These are phyloP conservation scores for Pseudohalonectria lignicola DNA, from an alignment of 2,329 filamentous ascomycete genomes.

Conservation along the genomic window DNA sequence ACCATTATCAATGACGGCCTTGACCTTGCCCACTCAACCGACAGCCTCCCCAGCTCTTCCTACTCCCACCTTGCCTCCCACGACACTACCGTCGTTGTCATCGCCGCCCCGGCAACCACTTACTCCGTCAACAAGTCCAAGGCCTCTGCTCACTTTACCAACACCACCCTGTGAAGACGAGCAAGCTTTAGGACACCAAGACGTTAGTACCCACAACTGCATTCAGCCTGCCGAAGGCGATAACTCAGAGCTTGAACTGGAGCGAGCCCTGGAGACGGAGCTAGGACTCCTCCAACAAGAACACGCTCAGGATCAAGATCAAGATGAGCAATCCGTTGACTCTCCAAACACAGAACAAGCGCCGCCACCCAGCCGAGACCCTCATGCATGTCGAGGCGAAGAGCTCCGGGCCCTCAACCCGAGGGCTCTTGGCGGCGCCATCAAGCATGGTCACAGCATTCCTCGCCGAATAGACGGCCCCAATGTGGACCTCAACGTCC, in stretches of 20 bases:
- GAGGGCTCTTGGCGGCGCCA: background rate
- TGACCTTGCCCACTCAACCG: background rate
- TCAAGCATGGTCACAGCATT: background rate
- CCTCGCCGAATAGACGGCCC: conserved; percentile 1
- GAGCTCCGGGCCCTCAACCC: no score
- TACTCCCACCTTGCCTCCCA: no score
- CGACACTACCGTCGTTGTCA: background rate
- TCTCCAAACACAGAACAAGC: background rate
- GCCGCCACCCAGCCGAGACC: background rate
- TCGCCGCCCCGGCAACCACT: background rate
- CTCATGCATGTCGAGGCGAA: conserved; percentile 1
- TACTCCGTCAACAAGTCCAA: background rate
- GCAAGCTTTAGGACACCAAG: conserved; percentile 1
- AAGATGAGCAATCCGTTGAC: conserved; percentile 1
- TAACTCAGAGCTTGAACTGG: background rate
- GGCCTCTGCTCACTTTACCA: background rate
- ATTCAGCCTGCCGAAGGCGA: background rate
- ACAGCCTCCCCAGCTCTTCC: background rate
- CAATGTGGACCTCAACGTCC: background rate
- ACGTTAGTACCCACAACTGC: conserved; percentile 4
- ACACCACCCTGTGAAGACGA: conserved; percentile 1
- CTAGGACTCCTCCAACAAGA: no score
- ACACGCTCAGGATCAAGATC: background rate
- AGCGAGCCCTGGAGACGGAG: background rate
- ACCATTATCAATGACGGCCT: no score